Base-by-base conservation (phyloP, 805 yeast genomes). In the Wickerhamiella hasegawae region DNA sequence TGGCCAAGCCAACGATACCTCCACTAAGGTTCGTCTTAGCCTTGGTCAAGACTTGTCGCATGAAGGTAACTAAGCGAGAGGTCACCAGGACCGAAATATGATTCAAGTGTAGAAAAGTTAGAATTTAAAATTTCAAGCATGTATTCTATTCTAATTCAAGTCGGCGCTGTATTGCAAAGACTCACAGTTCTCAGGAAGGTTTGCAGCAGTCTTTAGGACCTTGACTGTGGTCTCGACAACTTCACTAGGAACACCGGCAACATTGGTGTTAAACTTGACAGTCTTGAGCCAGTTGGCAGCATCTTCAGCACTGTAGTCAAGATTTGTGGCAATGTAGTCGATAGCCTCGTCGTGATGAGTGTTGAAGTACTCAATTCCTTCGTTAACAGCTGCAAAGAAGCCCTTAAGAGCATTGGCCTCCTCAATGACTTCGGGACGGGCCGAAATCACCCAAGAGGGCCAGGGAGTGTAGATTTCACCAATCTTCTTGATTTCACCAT, bases 381-480 rank as follows among this genome's bases (percentile, higher is more conserved):
- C 55, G 48, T 73, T 68, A 26, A 83, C 59, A 1, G 74, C 75
- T 2, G 52, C 46, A 33, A 73, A 43, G 40, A 83, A 76, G 2
- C 45, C 46, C 3, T 40, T 37, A 28, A 66, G 45, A 4, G 48
- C 52, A 18, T 48, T 46, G 10, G 46, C 44, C n/a, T 49, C 46
- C 5, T 51, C 54, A 24, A 63, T 45, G 4, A 66, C 45, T n/a
- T 58, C 60, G 12, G 58, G 49, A 35, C 65, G 55, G 4, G 72
- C 72, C 16, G 73, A 71, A 33, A 83, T 65, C 12, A 82, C 85
- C 95, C 95, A 84, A 2, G 93, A 79, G 9, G 95, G 87, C 96
- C 96, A 84, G 15, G 96, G 96, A 1, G 96, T 84, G 57, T 78
- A 80, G 38, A 84, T 83, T 44, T 79, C 81, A 12, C 94, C 96